These are phyloP conservation scores for Suhomyces sp. DNA, from an alignment of 805 yeast species.

Conservation along the genomic window DNA sequence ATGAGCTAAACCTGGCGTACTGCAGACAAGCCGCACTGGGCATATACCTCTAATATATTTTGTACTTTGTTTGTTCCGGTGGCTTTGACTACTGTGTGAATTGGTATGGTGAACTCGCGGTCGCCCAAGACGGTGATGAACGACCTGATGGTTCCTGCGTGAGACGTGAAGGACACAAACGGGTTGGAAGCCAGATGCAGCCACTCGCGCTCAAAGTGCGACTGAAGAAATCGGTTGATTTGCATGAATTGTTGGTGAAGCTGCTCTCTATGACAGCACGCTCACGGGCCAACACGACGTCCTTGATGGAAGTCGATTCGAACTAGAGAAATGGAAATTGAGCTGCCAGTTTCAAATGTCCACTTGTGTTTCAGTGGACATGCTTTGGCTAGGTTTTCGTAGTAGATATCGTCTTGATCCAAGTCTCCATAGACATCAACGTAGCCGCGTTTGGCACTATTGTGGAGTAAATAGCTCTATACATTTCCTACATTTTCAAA, in stretches of 20 bases:
- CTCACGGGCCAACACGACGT: conserved; percentile 14
- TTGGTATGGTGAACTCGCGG: conserved; percentile 26
- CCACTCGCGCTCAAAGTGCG: conserved; percentile 15
- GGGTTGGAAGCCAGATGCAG: conserved; percentile 5
- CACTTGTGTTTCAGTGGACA: conserved; percentile 9
- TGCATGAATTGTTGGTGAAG: conserved; percentile 20
- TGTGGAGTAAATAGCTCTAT: background rate
- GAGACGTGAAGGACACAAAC: conserved; percentile 22
- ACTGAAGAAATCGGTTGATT: conserved; percentile 20
- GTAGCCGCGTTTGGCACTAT: conserved; percentile 32
- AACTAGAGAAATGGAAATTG: conserved; percentile 17
- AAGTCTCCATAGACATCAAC: conserved; percentile 31
- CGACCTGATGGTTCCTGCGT: conserved; percentile 27
- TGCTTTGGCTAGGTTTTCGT: conserved; percentile 3
- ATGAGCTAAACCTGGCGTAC: background rate
- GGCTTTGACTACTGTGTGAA: conserved; percentile 25
- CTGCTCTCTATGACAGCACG: conserved; percentile 12
- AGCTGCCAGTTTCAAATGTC: conserved; percentile 16
- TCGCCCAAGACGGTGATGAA: conserved; percentile 27
- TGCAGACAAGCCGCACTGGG: background rate
- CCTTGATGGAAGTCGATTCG: conserved; percentile 20
- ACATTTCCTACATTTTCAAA: background rate
- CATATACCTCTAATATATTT: background rate
- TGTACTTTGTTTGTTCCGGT: conserved; percentile 11
- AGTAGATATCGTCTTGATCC: conserved; percentile 19